Percentiles rank a stretch among this genome's conserved stretches.
Evolutionary conservation across 2,329 filamentous ascomycete species (phyloP).

Genomic region (Neodidymelliopsis sp.): DNA sequence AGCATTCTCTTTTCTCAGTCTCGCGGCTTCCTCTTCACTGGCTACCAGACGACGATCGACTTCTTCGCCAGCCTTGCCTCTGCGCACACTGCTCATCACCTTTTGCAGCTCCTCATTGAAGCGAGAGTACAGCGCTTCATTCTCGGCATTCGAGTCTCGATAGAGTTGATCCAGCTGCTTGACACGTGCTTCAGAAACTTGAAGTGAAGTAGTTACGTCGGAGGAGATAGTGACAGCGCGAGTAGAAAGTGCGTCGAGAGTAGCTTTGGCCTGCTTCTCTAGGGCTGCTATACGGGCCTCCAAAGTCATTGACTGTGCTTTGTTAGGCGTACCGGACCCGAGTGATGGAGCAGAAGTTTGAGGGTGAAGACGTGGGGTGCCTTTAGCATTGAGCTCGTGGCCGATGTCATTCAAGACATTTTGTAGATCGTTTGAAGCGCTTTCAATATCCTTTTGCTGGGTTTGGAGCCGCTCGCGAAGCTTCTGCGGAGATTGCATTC

Average conservation of each 20-base stretch:
- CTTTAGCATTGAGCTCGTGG: constrained; percentile 71
- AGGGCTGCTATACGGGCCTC: constrained; percentile 68
- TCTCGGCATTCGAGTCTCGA: constrained; percentile 86
- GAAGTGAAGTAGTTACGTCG: constrained; percentile 75
- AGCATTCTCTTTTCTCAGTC: constrained; percentile 84
- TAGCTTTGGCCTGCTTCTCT: constrained; percentile 68
- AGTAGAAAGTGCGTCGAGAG: constrained; percentile 44
- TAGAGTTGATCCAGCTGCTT: constrained; percentile 88
- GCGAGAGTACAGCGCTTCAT: constrained; percentile 87
- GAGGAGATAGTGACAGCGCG: constrained; percentile 62
- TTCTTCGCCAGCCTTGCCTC: constrained; percentile 80
- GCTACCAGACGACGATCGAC: constrained; percentile 75
- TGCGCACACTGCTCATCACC: constrained; percentile 74
- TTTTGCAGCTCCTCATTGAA: constrained; percentile 92
- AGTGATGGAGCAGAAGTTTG: constrained; percentile 39
- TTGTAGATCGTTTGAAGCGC: constrained; percentile 73
- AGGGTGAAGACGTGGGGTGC: constrained; percentile 41
- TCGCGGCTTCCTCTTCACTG: constrained; percentile 76
- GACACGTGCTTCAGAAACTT: constrained; percentile 78
- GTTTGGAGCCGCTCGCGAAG: constrained; percentile 82
- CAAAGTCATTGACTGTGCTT: constrained; percentile 47
- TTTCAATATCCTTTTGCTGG: constrained; percentile 77
- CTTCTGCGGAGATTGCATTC: constrained; percentile 69
- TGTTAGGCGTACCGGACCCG: constrained; percentile 24
- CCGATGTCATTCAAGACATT: constrained; percentile 81